These are phyloP conservation scores for Gloeopeniophorella convolvens DNA, from an alignment of 768 basidiomycete genomes.

Conservation along the genomic window DNA sequence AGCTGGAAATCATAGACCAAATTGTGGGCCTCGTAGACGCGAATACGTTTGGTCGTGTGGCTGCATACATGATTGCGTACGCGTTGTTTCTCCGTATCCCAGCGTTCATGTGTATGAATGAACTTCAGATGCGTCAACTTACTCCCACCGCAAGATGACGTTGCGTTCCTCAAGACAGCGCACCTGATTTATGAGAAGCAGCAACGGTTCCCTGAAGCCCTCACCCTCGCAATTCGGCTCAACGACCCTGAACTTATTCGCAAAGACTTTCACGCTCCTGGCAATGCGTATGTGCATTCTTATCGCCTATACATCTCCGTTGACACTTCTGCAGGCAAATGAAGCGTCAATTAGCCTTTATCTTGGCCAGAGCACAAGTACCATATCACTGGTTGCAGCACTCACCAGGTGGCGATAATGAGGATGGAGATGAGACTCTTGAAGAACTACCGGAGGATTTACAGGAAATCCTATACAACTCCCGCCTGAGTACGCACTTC, in stretches of 20 bases:
- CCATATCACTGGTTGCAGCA: conserved; percentile 85
- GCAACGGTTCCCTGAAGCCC: conserved; percentile 84
- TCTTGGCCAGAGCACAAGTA: conserved; percentile 88
- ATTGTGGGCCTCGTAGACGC: conserved; percentile 76
- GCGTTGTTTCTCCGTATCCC: conserved; percentile 24
- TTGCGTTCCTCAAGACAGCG: conserved; percentile 81
- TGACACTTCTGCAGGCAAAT: conserved; percentile 48
- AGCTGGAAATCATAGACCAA: conserved; percentile 81
- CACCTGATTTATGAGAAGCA: conserved; percentile 85
- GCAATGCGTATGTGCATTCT: conserved; percentile 61
- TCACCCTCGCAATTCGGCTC: conserved; percentile 79
- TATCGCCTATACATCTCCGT: neutral
- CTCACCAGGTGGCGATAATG: conserved; percentile 38
- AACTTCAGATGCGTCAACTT: conserved; percentile 71
- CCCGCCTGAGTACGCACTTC: conserved; percentile 78
- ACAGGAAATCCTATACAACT: conserved; percentile 80
- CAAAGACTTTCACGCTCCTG: conserved; percentile 84
- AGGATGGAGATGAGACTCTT: conserved; percentile 47
- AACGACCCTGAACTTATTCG: conserved; percentile 74
- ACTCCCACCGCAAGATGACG: conserved; percentile 88
- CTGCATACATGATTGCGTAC: conserved; percentile 92
- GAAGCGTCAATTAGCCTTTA: conserved; percentile 91
- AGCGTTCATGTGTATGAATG: neutral
- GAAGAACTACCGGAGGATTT: conserved; percentile 75
- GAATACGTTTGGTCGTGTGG: conserved; percentile 84